Evolutionary conservation across 208 protist species (phyloP).

Genomic region (Trypanosoma cruzi): DNA sequence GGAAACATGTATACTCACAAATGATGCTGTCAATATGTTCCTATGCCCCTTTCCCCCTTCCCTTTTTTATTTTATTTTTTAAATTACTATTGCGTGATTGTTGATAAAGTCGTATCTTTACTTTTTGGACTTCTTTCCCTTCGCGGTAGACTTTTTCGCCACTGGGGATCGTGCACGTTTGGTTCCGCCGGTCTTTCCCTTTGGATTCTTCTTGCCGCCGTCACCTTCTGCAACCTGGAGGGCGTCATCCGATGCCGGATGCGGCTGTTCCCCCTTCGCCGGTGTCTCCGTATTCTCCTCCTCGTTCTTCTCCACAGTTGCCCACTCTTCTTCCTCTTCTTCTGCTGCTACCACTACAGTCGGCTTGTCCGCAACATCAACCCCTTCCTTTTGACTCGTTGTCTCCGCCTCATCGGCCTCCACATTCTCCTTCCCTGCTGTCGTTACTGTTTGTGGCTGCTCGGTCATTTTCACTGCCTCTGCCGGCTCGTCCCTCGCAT

Average conservation of each 20-base stretch:
- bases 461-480: conserved; percentile 20
- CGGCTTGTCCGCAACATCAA: neutral
- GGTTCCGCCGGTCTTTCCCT: conserved; percentile 14
- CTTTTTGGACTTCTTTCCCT: conserved; percentile 52
- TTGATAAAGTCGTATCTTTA: conserved; percentile 23
- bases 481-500: conserved; percentile 3
- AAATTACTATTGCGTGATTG: neutral
- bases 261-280: too few relatives aligned
- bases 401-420: conserved; percentile 2
- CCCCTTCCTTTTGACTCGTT: neutral
- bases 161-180: conserved; percentile 37
- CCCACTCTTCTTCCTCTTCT: neutral
- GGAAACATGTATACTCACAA: too few relatives aligned
- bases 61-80: conserved; percentile 6
- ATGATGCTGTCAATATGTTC: too few relatives aligned
- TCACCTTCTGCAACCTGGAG: conserved; percentile 15
- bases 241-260: conserved; percentile 13
- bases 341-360: neutral
- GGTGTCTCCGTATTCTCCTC: conserved; percentile 31
- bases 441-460: conserved; percentile 8
- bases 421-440: conserved; percentile 21
- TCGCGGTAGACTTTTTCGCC: conserved; percentile 42
- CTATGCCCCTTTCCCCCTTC: too few relatives aligned
- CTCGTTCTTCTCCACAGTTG: conserved; percentile 17
- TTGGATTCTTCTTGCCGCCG: conserved; percentile 10